phyloP scores from a whole-genome alignment of 768 basidiomycete genomes.

The Sporobolomyces phaffii region DNA sequence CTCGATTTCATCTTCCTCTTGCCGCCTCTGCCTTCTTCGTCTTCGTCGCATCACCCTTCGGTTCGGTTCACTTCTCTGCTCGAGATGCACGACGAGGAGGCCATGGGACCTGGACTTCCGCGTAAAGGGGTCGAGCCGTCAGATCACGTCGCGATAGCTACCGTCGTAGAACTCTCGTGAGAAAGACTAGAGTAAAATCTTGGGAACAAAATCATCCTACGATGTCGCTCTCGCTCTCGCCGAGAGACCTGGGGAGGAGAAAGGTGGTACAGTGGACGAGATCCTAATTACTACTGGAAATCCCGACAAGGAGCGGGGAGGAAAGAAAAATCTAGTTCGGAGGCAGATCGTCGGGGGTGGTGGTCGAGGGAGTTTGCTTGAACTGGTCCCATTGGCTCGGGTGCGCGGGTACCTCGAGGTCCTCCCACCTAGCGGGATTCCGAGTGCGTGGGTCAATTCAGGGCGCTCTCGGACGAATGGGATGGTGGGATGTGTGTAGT shows the following conservation, averaged over 20 bases:
- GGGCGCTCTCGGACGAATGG: no score
- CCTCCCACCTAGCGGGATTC: conserved; percentile 93
- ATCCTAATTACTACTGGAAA: no score
- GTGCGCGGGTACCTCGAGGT: conserved; percentile 71
- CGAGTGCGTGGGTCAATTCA: no score
- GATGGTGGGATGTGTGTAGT: no score
- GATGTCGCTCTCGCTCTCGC: no score
- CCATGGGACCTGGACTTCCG: conserved; percentile 71
- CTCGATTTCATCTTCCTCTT: conserved; percentile 69
- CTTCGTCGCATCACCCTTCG: conserved; percentile 7
- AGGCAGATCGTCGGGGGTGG: conserved; percentile 36
- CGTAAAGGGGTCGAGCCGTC: conserved; percentile 69
- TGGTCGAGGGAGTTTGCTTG: conserved; percentile 36
- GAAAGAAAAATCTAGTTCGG: no score
- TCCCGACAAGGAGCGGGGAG: no score
- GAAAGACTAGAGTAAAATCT: not conserved
- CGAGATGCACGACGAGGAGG: conserved; percentile 56
- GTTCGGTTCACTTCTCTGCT: conserved; percentile 52
- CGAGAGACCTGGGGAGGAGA: no score
- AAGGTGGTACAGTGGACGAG: no score
- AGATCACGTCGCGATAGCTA: conserved; percentile 76
- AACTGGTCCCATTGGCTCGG: conserved; percentile 83
- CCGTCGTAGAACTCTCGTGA: conserved; percentile 52
- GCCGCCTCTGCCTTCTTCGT: conserved; percentile 30
- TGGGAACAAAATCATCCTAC: no score